phyloP scores from a whole-genome alignment of 2,329 filamentous ascomycete genomes.

The Venturiaceae sp. region DNA sequence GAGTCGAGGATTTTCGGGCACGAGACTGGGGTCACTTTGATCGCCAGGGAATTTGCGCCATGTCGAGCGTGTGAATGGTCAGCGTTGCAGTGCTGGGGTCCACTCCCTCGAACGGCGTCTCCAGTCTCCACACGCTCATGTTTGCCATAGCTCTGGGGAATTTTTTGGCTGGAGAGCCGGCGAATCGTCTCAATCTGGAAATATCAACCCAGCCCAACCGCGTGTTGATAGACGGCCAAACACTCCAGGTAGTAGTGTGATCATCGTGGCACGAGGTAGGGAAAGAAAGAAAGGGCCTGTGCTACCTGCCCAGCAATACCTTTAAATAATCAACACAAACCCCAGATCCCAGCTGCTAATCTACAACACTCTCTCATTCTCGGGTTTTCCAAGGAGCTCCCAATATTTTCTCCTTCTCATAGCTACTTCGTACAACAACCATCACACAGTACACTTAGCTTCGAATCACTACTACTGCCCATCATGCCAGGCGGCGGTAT shows the following conservation, averaged over 20 bases:
- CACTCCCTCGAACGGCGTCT: not conserved
- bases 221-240: too few species aligned
- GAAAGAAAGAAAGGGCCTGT: not conserved
- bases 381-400: not conserved
- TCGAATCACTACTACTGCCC: not conserved
- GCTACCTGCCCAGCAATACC: not conserved
- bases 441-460: not conserved
- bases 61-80: not conserved
- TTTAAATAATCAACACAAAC: not conserved
- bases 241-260: not conserved
- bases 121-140: not conserved
- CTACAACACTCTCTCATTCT: not conserved
- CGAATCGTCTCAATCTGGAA: not conserved
- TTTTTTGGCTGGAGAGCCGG: not conserved
- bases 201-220: not conserved
- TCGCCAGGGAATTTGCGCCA: not conserved
- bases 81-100: not conserved
- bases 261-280: not conserved
- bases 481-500: not conserved
- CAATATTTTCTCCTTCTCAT: not conserved
- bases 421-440: not conserved
- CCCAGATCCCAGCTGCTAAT: not conserved
- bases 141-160: not conserved
- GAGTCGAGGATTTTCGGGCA: not conserved
- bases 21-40: not conserved